Evolutionary conservation across 73 alveolate genomes (phyloP), one percentile per base, ranked within the genome.

Genomic region (Stentor coeruleus): DNA sequence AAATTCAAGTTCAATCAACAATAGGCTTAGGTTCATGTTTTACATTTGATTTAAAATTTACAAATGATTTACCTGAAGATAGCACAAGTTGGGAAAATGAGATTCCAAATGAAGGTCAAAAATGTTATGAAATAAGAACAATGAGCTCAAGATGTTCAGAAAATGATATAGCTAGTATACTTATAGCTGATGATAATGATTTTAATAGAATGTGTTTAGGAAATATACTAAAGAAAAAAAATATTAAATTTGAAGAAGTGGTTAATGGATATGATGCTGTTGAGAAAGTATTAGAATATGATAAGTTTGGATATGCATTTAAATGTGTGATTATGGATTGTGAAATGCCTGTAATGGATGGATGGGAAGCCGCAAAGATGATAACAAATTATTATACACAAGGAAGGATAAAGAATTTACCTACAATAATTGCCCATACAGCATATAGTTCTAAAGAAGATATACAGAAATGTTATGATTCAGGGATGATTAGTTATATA

Each of bases 361-460:
- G 73, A 57, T 57, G 73, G 28, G 73, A 57, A 57, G 73, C 73
- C 73, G 15, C 73, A 57, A 57, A 57, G 28, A 57, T 0, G 15
- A 57, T 57, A 57, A 57, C 15, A 20, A 57, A 57, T 20, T 31
- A 20, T 57, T 57, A 57, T 2, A 57, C 35, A 57, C 35, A 57
- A 57, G 73, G 73, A 0, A 57, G 28, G 15, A 57, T 57, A 20
- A n/a, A 31, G 15, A 20, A 20, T 57, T 57, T 57, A 2, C 73
- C 73, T 57, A 2, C 2, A 20, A 66, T 66, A 30, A 66, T 66
- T 33, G 81, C 59, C 1, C 49, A 66, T 57, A 15, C 81, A 15
- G 81, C 81, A 1, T 66, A 66, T 66, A 66, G 35, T 30, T 66
- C 59, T 15, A 57, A 66, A 0, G 81, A 66, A 66, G 81, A 66